Conservation (phyloP, 108 stramenopile genomes). For the Fistulifera solaris region DNA sequence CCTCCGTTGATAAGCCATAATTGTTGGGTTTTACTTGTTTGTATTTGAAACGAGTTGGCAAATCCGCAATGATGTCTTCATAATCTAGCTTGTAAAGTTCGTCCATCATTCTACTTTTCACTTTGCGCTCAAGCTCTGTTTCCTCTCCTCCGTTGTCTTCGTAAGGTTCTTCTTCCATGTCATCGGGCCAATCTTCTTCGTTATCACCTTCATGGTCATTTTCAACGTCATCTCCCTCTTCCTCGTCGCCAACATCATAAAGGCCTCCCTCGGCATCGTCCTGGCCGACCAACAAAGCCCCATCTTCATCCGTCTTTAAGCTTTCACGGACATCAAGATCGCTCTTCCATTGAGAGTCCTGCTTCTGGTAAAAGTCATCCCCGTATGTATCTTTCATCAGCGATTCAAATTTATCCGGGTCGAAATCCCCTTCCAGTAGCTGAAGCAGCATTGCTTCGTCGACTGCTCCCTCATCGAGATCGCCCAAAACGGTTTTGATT, state of each 20-base stretch:
- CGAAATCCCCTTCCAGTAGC: slow-evolving; percentile 93
- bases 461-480: slow-evolving; percentile 23
- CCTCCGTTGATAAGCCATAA: slow-evolving; percentile 89
- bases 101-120: slow-evolving; percentile 67
- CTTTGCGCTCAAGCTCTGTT: slow-evolving; percentile 56
- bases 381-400: slow-evolving; percentile 84
- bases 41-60: slow-evolving; percentile 98
- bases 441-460: slow-evolving; percentile 71
- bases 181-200: slow-evolving; percentile 46
- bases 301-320: slow-evolving; percentile 39
- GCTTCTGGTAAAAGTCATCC: slow-evolving; percentile 88
- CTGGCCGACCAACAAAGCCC: slow-evolving; percentile 36
- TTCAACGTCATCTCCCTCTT: slow-evolving; percentile 23
- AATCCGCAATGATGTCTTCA: slow-evolving; percentile 95
- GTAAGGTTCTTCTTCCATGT: slow-evolving; percentile 15
- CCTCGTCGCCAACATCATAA: slow-evolving; percentile 55
- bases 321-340: slow-evolving; percentile 61
- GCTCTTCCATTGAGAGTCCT: slow-evolving; percentile 78
- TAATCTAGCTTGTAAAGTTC: slow-evolving; percentile 98
- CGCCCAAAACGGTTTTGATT: slow-evolving; percentile 71
- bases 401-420: slow-evolving; percentile 87
- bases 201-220: slow-evolving; percentile 41
- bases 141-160: slow-evolving; percentile 11
- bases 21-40: slow-evolving; percentile 80
- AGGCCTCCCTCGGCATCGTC: slow-evolving; percentile 57